Evolutionary conservation across 2,329 filamentous ascomycete species (phyloP).

Genomic region (Zopfia rhizophila): DNA sequence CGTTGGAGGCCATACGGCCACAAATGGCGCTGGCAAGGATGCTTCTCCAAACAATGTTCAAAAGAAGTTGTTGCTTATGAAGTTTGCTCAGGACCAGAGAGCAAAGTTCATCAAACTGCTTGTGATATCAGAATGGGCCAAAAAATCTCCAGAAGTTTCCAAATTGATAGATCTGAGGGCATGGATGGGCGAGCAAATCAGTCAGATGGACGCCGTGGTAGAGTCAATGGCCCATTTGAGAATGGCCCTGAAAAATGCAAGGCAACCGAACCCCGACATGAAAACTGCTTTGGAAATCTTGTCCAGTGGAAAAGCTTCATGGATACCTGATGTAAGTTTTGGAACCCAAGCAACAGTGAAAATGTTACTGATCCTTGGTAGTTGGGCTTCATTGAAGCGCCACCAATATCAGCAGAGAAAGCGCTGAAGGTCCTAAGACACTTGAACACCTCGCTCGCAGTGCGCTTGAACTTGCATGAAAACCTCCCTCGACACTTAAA

Average conservation of each 20-base stretch:
- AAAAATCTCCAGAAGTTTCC: slow-evolving; percentile 73
- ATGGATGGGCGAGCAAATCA: slow-evolving; percentile 66
- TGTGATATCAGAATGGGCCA: slow-evolving; percentile 90
- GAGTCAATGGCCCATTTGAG: slow-evolving; percentile 75
- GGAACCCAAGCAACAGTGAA: not conserved
- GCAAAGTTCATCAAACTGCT: slow-evolving; percentile 92
- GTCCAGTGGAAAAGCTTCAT: slow-evolving; percentile 78
- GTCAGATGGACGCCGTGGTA: slow-evolving; percentile 57
- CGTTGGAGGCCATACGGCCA: slow-evolving; percentile 31
- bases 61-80: slow-evolving; percentile 80
- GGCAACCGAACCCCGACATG: slow-evolving; percentile 89
- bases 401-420: slow-evolving; percentile 75
- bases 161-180: slow-evolving; percentile 87
- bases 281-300: slow-evolving; percentile 88
- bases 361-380: slow-evolving; percentile 44
- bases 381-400: slow-evolving; percentile 81
- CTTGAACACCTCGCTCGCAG: slow-evolving; percentile 83
- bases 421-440: slow-evolving; percentile 80
- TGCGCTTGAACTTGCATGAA: slow-evolving; percentile 87
- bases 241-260: slow-evolving; percentile 74
- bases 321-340: slow-evolving; percentile 78
- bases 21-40: slow-evolving; percentile 44
- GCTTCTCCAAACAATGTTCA: slow-evolving; percentile 40
- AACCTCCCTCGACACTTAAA: slow-evolving; percentile 81
- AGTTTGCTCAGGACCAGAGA: slow-evolving; percentile 82